Evolutionary conservation across 164 flowering plant genomes (phyloP).

Genomic region (Brasenia schreberi): DNA sequence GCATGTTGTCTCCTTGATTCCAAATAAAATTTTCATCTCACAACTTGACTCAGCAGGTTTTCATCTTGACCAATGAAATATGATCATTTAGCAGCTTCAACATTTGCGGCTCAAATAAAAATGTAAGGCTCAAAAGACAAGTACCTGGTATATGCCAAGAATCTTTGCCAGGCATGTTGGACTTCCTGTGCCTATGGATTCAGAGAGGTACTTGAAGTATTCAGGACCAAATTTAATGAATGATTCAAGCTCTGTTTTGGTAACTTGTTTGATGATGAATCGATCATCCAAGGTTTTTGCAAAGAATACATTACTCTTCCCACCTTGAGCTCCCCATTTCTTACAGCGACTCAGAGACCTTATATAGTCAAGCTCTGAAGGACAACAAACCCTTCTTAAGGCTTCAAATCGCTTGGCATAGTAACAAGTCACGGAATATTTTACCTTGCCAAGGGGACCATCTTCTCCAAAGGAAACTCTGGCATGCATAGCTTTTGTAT

Average conservation of each 20-base stretch:
- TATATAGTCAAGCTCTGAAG: conserved; percentile 70
- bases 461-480: conserved; percentile 47
- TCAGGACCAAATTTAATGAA: conserved; percentile 84
- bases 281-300: conserved; percentile 93
- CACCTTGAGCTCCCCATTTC: conserved; percentile 99
- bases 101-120: no score
- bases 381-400: conserved; percentile 72
- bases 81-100: no score
- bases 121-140: no score
- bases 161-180: conserved; percentile 96
- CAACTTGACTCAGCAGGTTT: no score
- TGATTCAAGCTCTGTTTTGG: conserved; percentile 92
- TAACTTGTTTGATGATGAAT: conserved; percentile 87
- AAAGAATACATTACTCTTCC: conserved; percentile 94
- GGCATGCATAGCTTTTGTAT: conserved; percentile 59
- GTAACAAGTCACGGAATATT: conserved; percentile 74
- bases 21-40: no score
- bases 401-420: conserved; percentile 79
- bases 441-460: conserved; percentile 68
- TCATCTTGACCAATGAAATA: no score
- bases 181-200: conserved; percentile 54
- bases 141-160: conserved; percentile 70
- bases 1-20: no score
- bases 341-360: conserved; percentile 92
- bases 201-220: conserved; percentile 83